Percentiles rank a stretch among this genome's conserved stretches.
These are phyloP conservation scores for Rutstroemia sp. DNA, from an alignment of 2,329 filamentous ascomycete species.

Conservation along the genomic window DNA sequence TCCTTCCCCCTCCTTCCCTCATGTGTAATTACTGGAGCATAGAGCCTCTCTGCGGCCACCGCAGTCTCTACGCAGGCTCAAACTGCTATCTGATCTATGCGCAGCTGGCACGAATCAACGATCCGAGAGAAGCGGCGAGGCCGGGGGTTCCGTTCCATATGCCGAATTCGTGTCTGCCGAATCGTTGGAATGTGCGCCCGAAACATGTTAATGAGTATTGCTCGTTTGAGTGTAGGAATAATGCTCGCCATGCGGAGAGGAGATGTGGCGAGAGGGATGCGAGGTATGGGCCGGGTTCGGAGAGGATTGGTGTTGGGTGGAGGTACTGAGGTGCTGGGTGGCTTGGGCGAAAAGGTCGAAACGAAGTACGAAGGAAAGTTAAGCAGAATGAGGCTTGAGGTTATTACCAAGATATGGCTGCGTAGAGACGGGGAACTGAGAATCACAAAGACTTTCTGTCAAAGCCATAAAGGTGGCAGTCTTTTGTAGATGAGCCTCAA, in stretches of 20 bases:
- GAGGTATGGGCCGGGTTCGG: slow-evolving; percentile 23
- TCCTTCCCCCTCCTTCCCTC: neutral
- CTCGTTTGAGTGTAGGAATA: slow-evolving; percentile 26
- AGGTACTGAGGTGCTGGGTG: slow-evolving; percentile 13
- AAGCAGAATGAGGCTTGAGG: neutral
- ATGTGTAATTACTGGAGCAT: slow-evolving; percentile 28
- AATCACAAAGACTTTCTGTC: too few relatives aligned
- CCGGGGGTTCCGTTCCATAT: slow-evolving; percentile 23
- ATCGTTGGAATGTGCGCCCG: slow-evolving; percentile 17
- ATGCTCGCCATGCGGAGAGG: slow-evolving; percentile 15
- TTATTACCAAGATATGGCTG: too few relatives aligned
- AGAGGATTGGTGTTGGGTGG: slow-evolving; percentile 28
- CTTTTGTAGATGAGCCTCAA: too few relatives aligned
- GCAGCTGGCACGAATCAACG: slow-evolving; percentile 28
- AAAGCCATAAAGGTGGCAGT: too few relatives aligned
- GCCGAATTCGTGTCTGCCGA: slow-evolving; percentile 21
- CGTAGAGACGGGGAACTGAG: too few relatives aligned
- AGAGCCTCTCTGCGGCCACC: slow-evolving; percentile 25
- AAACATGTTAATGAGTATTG: slow-evolving; percentile 20
- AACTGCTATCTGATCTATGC: slow-evolving; percentile 26
- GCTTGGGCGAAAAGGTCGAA: neutral
- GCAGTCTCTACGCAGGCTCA: slow-evolving; percentile 22
- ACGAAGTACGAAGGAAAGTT: neutral
- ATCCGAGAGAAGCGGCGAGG: slow-evolving; percentile 17
- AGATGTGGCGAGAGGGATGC: slow-evolving; percentile 24